Conservation (phyloP, 1,139 yeast species). For the Taphrina communis region DNA sequence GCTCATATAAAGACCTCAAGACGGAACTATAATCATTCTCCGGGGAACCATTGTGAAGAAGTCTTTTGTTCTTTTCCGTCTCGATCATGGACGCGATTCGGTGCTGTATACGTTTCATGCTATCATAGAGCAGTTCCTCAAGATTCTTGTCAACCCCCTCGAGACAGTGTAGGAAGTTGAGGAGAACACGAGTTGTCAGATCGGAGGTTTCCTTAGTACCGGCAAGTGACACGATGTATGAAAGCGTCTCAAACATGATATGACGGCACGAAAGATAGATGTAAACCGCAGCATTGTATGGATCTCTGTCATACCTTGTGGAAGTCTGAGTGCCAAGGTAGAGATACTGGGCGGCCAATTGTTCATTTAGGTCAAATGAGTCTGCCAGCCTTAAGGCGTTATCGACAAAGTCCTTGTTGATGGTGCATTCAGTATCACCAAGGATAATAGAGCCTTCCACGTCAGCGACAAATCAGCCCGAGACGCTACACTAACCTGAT, state of each 20-base stretch:
- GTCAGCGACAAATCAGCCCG: background rate
- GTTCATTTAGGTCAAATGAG: constrained; percentile 35
- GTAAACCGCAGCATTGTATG: constrained; percentile 31
- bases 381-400: constrained; percentile 25
- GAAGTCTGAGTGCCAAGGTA: constrained; percentile 32
- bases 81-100: background rate
- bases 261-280: constrained; percentile 18
- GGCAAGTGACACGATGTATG: constrained; percentile 17
- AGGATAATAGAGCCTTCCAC: constrained; percentile 14
- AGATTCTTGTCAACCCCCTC: background rate
- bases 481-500: constrained; percentile 2
- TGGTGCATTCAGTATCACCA: constrained; percentile 11
- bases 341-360: constrained; percentile 32
- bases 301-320: constrained; percentile 30
- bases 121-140: background rate
- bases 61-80: background rate
- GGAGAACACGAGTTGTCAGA: background rate
- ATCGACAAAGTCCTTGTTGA: constrained; percentile 42
- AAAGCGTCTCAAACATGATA: constrained; percentile 30
- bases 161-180: background rate
- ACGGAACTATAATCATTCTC: constrained; percentile 8
- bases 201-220: background rate
- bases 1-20: constrained; percentile 21
- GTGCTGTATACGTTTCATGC: background rate
- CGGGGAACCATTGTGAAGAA: background rate